Conservation (phyloP, 2,329 filamentous ascomycete species). For the Tolypocladium tundrense region DNA sequence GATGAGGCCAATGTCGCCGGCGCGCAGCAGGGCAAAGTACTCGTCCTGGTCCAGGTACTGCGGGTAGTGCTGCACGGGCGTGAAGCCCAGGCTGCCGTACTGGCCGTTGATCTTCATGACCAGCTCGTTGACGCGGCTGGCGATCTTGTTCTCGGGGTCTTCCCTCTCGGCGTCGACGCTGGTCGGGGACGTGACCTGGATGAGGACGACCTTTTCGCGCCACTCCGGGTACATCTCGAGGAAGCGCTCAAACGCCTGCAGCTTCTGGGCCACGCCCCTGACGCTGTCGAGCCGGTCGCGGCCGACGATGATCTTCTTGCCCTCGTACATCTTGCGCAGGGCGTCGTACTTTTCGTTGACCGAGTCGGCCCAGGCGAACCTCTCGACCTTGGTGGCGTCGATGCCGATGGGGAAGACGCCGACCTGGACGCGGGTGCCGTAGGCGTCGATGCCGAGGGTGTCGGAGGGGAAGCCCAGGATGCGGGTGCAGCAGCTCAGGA, state of each 20-base stretch:
- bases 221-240: slow-evolving; percentile 84
- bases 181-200: slow-evolving; percentile 88
- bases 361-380: slow-evolving; percentile 59
- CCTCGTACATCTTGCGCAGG: slow-evolving; percentile 69
- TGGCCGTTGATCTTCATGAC: slow-evolving; percentile 86
- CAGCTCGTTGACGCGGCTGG: slow-evolving; percentile 80
- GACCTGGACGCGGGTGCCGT: slow-evolving; percentile 79
- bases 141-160: slow-evolving; percentile 68
- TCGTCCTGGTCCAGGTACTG: slow-evolving; percentile 85
- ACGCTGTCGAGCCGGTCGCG: slow-evolving; percentile 90
- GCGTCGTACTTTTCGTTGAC: slow-evolving; percentile 63
- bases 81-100: slow-evolving; percentile 79
- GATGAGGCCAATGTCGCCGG: slow-evolving; percentile 85
- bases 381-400: slow-evolving; percentile 70
- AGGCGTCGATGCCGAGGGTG: slow-evolving; percentile 75
- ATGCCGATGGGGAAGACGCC: slow-evolving; percentile 94
- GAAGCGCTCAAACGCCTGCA: slow-evolving; percentile 89
- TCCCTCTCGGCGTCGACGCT: slow-evolving; percentile 70
- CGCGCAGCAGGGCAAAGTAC: slow-evolving; percentile 87
- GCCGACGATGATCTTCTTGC: slow-evolving; percentile 90
- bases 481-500: slow-evolving; percentile 85
- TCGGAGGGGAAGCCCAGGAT: slow-evolving; percentile 87
- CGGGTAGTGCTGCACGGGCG: slow-evolving; percentile 88
- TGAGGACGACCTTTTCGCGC: slow-evolving; percentile 83
- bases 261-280: slow-evolving; percentile 87